Evolutionary conservation across 2,329 filamentous ascomycete genomes (phyloP).

Genomic region (Colletotrichum paranaense): DNA sequence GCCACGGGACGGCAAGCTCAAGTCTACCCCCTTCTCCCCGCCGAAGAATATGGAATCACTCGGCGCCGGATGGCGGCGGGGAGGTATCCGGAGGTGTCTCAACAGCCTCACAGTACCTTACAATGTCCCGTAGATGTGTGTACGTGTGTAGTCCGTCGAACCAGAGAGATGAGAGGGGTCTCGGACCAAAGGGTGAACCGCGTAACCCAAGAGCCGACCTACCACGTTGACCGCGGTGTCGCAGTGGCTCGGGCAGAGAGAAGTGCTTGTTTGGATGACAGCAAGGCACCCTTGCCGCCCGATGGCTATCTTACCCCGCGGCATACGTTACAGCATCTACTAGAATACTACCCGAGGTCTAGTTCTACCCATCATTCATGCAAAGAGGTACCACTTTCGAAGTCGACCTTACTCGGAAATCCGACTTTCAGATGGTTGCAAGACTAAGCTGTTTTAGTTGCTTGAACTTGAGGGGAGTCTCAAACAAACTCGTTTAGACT

Average conservation of each 20-base stretch:
- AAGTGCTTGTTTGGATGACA: constrained; percentile 23
- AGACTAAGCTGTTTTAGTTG: not conserved
- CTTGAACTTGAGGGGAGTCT: not conserved
- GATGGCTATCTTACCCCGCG: constrained; percentile 26
- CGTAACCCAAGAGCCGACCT: not conserved
- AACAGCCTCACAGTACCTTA: too few relatives aligned
- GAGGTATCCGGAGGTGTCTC: too few relatives aligned
- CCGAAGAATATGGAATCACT: not conserved
- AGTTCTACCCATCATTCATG: not conserved
- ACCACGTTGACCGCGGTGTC: not conserved
- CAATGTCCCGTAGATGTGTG: too few relatives aligned
- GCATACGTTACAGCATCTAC: constrained; percentile 4
- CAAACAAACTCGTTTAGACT: not conserved
- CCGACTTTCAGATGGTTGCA: not conserved
- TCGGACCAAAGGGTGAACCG: not conserved
- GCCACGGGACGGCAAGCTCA: not conserved
- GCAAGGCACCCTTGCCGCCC: constrained; percentile 28
- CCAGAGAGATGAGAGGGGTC: not conserved
- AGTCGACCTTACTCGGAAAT: not conserved
- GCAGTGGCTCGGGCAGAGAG: not conserved
- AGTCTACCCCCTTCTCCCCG: not conserved
- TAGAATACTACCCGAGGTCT: constrained; percentile 22
- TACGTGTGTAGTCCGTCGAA: too few relatives aligned
- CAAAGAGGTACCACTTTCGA: not conserved
- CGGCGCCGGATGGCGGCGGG: not conserved